Percentiles rank a stretch among this genome's conserved stretches.
Conservation (phyloP, 352 stramenopile genomes). For the Pythium monospermum region DNA sequence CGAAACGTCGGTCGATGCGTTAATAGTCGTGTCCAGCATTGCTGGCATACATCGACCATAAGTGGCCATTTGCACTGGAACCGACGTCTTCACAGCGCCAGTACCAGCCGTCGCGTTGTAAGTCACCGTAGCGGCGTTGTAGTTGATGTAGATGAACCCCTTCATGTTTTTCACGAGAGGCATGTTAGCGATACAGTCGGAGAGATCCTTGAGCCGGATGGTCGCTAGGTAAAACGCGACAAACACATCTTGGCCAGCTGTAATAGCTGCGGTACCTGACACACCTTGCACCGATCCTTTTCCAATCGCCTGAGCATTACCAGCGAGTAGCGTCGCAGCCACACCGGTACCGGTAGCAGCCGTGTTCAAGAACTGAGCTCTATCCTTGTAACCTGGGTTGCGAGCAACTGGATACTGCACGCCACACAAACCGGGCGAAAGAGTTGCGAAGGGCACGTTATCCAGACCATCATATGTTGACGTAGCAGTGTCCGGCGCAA, state of each 20-base stretch:
- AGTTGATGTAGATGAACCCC: background rate
- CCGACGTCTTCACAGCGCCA: background rate
- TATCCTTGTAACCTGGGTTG: background rate
- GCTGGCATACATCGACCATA: background rate
- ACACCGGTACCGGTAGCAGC: background rate
- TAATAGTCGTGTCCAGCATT: background rate
- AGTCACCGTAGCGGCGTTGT: background rate
- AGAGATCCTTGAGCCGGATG: background rate
- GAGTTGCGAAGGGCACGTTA: background rate
- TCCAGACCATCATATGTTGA: background rate
- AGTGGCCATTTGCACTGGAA: background rate
- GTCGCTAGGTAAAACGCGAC: background rate
- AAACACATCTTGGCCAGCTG: background rate
- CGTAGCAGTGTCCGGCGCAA: background rate
- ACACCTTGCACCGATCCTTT: background rate
- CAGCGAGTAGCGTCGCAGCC: background rate
- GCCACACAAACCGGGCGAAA: background rate
- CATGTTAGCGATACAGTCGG: background rate
- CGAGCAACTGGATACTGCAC: background rate
- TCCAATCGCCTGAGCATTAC: background rate
- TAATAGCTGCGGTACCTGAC: background rate
- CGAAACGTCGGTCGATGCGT: background rate
- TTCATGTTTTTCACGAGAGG: background rate
- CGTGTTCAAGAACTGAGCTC: background rate
- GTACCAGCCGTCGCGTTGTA: background rate